phyloP scores from a whole-genome alignment of 148 eudicot species.

The Rhododendron ferrugineum region DNA sequence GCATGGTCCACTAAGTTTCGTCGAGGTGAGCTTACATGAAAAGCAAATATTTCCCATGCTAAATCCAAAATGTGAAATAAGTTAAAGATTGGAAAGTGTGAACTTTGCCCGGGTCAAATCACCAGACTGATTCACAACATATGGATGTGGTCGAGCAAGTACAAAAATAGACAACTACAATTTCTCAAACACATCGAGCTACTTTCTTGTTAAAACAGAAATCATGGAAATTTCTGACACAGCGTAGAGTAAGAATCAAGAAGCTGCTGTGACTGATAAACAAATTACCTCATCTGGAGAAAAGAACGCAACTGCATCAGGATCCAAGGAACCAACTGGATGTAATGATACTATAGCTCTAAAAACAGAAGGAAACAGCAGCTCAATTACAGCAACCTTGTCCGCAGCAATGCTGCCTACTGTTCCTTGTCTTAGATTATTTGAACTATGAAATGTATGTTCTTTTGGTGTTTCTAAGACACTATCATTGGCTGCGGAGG shows the following conservation, averaged over 20 bases:
- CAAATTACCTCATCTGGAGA: slow-evolving; percentile 89
- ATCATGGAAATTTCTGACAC: background rate
- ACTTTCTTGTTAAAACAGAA: background rate
- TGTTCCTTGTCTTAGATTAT: slow-evolving; percentile 43
- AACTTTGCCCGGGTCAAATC: background rate
- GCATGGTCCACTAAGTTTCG: background rate
- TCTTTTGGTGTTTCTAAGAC: slow-evolving; percentile 41
- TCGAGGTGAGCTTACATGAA: background rate
- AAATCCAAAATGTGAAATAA: background rate
- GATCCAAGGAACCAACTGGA: slow-evolving; percentile 80
- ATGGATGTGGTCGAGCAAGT: background rate
- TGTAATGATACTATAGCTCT: slow-evolving; percentile 87
- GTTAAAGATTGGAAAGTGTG: background rate
- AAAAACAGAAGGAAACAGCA: slow-evolving; percentile 66
- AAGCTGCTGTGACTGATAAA: background rate
- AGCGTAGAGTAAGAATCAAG: background rate
- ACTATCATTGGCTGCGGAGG: slow-evolving; percentile 47
- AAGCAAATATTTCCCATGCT: background rate
- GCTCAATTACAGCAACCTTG: slow-evolving; percentile 69
- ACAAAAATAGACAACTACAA: background rate
- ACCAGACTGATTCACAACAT: background rate
- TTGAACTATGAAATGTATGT: slow-evolving; percentile 45
- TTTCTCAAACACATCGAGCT: background rate
- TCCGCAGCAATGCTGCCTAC: slow-evolving; percentile 34
- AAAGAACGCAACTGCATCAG: slow-evolving; percentile 91